Percentiles rank a stretch among this genome's conserved stretches.
Conservation (phyloP, 2,329 filamentous ascomycete genomes). For the Nigrograna mackinnonii region DNA sequence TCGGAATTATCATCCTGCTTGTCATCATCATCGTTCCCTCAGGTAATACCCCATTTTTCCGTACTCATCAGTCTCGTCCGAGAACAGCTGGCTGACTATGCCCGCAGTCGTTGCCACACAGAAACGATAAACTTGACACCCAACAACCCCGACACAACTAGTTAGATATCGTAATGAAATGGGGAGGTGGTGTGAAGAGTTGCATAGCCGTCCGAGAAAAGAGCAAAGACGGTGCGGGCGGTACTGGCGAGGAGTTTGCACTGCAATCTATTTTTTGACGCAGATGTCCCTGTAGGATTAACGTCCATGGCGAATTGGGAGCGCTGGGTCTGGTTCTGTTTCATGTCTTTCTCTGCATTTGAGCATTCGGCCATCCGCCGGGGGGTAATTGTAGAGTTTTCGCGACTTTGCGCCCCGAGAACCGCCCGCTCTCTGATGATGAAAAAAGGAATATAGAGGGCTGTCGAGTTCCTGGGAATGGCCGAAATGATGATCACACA, state of each 20-base stretch:
- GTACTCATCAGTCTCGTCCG: no score
- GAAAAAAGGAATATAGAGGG: no score
- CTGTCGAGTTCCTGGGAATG: slow-evolving; percentile 27
- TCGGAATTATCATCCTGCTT: slow-evolving; percentile 87
- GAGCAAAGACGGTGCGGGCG: slow-evolving; percentile 9
- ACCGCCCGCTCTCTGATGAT: no score
- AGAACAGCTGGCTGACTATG: not conserved
- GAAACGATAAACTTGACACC: no score
- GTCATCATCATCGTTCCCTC: slow-evolving; percentile 92
- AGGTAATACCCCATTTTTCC: slow-evolving; percentile 60
- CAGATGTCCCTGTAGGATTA: slow-evolving; percentile 30
- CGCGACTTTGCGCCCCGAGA: no score
- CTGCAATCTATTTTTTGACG: slow-evolving; percentile 25
- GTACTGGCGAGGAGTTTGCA: slow-evolving; percentile 26
- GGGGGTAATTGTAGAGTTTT: no score
- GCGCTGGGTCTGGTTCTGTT: slow-evolving; percentile 32
- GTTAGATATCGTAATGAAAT: not conserved
- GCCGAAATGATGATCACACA: slow-evolving; percentile 30
- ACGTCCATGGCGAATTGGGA: slow-evolving; percentile 39
- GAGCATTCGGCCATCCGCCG: slow-evolving; percentile 19
- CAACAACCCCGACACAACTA: no score
- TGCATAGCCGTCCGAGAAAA: no score
- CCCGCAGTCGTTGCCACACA: slow-evolving; percentile 24
- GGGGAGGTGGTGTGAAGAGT: not conserved
- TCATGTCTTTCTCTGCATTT: slow-evolving; percentile 42